phyloP scores from a whole-genome alignment of 2,329 filamentous ascomycete genomes.

The Paramyrothecium roridum region DNA sequence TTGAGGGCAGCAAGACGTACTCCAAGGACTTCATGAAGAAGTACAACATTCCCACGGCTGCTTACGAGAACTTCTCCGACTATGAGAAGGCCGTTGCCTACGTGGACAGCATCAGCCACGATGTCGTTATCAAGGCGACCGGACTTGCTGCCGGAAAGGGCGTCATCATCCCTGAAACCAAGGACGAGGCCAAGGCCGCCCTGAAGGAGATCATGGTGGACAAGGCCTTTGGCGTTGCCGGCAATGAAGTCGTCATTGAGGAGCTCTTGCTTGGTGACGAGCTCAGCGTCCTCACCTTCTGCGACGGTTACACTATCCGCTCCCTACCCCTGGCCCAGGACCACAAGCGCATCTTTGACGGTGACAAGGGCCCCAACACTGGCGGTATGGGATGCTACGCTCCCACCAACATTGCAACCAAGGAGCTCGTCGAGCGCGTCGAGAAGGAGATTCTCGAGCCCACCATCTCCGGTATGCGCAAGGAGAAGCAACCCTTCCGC shows the following conservation, averaged over 20 bases:
- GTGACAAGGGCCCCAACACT: constrained; percentile 87
- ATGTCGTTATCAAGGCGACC: constrained; percentile 89
- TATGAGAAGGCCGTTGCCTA: constrained; percentile 72
- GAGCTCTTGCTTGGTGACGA: constrained; percentile 91
- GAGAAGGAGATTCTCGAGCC: constrained; percentile 83
- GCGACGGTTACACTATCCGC: constrained; percentile 80
- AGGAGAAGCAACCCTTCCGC: constrained; percentile 70
- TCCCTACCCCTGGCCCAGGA: constrained; percentile 90
- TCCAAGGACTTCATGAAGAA: constrained; percentile 97
- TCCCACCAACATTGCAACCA: constrained; percentile 76
- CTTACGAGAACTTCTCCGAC: constrained; percentile 83
- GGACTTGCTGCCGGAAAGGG: constrained; percentile 94
- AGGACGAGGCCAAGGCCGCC: constrained; percentile 77
- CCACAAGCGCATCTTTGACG: constrained; percentile 92
- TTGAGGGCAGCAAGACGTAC: constrained; percentile 97
- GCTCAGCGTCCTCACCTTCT: constrained; percentile 86
- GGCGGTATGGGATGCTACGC: constrained; percentile 98
- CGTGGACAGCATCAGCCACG: constrained; percentile 66
- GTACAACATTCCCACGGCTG: constrained; percentile 84
- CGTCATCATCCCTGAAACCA: constrained; percentile 80
- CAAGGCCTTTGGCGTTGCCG: constrained; percentile 80
- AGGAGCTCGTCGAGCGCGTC: constrained; percentile 72
- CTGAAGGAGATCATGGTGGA: constrained; percentile 89
- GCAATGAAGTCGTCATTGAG: constrained; percentile 91
- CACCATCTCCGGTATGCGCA: constrained; percentile 83